Conservation (phyloP, 1,139 yeast species). For the Keqinozyma sinolaborantium region DNA sequence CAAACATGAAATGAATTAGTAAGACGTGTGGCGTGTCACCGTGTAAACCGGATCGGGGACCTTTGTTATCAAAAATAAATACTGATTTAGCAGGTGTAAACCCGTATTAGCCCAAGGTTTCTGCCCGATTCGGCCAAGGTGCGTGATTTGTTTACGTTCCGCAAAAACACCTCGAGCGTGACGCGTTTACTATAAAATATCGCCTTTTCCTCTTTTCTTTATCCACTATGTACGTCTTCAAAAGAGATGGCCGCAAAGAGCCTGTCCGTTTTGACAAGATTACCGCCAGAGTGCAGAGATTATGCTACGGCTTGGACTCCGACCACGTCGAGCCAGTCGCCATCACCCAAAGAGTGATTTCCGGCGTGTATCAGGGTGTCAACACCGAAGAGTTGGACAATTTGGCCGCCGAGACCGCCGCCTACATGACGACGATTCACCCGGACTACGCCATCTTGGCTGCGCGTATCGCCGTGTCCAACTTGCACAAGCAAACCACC, state of each 20-base stretch:
- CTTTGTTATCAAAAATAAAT: background rate
- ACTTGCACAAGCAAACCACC: constrained; percentile 90
- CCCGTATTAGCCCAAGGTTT: background rate
- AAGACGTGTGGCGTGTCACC: background rate
- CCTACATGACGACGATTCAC: constrained; percentile 93
- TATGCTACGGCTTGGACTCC: constrained; percentile 81
- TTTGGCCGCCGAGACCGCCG: constrained; percentile 96
- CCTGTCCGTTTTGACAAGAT: constrained; percentile 75
- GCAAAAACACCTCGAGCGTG: background rate
- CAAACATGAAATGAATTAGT: background rate
- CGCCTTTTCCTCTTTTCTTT: constrained; percentile 3
- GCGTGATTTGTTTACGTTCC: background rate
- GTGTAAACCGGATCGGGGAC: background rate
- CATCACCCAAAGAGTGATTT: constrained; percentile 82
- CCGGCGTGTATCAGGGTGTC: constrained; percentile 95
- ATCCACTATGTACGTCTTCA: constrained; percentile 44
- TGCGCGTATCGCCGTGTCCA: constrained; percentile 90
- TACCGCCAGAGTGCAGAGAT: constrained; percentile 48
- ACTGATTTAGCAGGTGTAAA: background rate
- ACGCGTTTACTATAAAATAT: background rate
- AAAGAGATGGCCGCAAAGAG: constrained; percentile 79
- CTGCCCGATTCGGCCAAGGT: background rate
- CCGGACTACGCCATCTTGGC: constrained; percentile 95
- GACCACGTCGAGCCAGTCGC: constrained; percentile 84
- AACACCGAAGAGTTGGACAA: constrained; percentile 90